Evolutionary conservation across 768 basidiomycete species (phyloP).

Genomic region (Ramaria sp.): DNA sequence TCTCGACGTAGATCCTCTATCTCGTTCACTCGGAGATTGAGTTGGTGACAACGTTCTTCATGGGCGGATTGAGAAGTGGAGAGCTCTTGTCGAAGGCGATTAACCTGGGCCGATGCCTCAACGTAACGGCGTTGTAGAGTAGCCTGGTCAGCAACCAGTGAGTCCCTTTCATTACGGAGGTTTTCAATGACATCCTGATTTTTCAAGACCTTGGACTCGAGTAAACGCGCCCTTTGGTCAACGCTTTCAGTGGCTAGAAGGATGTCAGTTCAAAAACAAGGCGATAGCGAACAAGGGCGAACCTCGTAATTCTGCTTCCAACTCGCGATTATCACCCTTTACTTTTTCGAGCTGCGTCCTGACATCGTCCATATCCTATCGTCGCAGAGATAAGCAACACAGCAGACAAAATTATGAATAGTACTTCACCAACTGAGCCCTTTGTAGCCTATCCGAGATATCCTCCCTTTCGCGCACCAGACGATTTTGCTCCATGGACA

Average conservation of each 20-base stretch:
- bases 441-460: conserved; percentile 50
- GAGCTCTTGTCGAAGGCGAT: conserved; percentile 53
- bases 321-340: conserved; percentile 63
- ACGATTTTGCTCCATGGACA: conserved; percentile 53
- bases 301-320: conserved; percentile 71
- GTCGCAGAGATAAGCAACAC: not conserved
- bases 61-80: conserved; percentile 53
- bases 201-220: conserved; percentile 57
- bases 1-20: conserved; percentile 68
- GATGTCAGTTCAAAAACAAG: not conserved
- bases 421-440: conserved; percentile 56
- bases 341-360: conserved; percentile 53
- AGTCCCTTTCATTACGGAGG: conserved; percentile 64
- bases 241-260: conserved; percentile 46
- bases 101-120: conserved; percentile 56
- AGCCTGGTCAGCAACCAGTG: conserved; percentile 61
- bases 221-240: conserved; percentile 63
- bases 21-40: conserved; percentile 61
- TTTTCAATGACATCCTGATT: conserved; percentile 64
- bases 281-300: conserved; percentile 13
- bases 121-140: conserved; percentile 57
- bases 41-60: conserved; percentile 59
- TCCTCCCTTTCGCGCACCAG: conserved; percentile 56
- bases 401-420: not conserved
- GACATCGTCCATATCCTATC: conserved; percentile 72